Base-by-base conservation (phyloP, 2,329 filamentous ascomycete genomes). In the Gnomoniopsis sp. region DNA sequence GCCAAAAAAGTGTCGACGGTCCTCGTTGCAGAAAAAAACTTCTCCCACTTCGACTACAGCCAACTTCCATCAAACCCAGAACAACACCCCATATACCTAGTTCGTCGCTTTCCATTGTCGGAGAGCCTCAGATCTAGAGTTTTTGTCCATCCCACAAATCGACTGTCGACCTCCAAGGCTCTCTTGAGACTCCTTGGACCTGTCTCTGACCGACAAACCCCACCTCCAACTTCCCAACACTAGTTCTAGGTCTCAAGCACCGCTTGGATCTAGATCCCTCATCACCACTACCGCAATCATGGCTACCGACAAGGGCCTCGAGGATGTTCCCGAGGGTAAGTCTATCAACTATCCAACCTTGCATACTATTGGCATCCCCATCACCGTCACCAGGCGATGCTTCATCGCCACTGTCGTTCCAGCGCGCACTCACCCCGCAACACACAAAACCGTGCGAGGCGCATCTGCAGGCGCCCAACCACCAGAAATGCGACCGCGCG, bases 251-350 rank as follows among this genome's bases (percentile, higher is more conserved):
- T 91, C 85, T 82, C 85, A 89, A 87, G 83, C 87, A 79, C 80
- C 77, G 88, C 87, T 89, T 91, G 89, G 88, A 84, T 87, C 84
- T 85, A 81, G 82, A 81, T 73, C 83, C 74, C 73, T 72, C 72
- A 71, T 65, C 73, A 70, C 70, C 67, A 64, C 53, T 71, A 83
- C 81, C 88, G 88, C 91, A 93, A 97, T 89, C 86, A 98, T 98
- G 93, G 93, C 93, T 91, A 88, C 88, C 77, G 90, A 91, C 72
- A 96, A 96, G 86, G 93, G 93, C 85, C 91, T 98, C 83, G 93
- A 97, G 85, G 93, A 98, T 78, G 88, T 96, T 81, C 89, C 91
- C 77, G 92, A 96, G 85, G 86, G 91, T 96, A 84, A 83, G 91
- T 87, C 64, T 58, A 43, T 38, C 60, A 44, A 62, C 50, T 19